Evolutionary conservation across 331 rosid species (phyloP).

Genomic region (Saraca asoca): DNA sequence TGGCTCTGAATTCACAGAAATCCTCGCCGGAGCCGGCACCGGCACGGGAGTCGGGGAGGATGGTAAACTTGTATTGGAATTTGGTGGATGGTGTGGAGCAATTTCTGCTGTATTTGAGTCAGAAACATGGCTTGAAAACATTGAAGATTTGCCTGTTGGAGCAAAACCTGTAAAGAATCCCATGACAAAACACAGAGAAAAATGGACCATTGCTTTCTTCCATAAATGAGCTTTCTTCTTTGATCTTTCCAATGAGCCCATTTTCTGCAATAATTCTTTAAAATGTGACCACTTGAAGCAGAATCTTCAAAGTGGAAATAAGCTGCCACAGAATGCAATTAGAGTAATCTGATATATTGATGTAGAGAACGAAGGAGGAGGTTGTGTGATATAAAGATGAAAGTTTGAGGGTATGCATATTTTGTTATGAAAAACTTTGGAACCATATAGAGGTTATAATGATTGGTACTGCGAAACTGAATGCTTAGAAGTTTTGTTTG

Average conservation of each 20-base stretch:
- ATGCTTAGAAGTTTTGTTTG: too few relatives aligned
- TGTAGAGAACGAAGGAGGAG: slow-evolving; percentile 16
- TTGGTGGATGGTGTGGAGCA: slow-evolving; percentile 33
- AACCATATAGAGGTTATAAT: too few relatives aligned
- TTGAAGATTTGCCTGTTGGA: slow-evolving; percentile 69
- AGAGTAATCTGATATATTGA: neutral
- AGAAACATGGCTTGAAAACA: slow-evolving; percentile 37
- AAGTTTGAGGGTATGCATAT: neutral
- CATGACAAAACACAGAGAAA: slow-evolving; percentile 79
- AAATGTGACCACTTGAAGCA: slow-evolving; percentile 29
- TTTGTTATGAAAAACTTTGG: too few relatives aligned
- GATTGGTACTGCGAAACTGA: too few relatives aligned
- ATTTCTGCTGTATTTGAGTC: slow-evolving; percentile 39
- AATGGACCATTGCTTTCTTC: slow-evolving; percentile 82
- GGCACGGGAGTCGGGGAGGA: slow-evolving; percentile 28
- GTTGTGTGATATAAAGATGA: slow-evolving; percentile 29
- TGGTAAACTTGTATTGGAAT: slow-evolving; percentile 37
- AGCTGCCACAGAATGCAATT: slow-evolving; percentile 15
- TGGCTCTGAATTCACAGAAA: neutral
- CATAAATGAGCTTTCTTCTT: slow-evolving; percentile 74
- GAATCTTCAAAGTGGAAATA: slow-evolving; percentile 31
- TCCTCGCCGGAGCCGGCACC: slow-evolving; percentile 16
- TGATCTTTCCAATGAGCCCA: slow-evolving; percentile 82
- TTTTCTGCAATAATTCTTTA: slow-evolving; percentile 17
- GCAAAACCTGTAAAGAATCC: slow-evolving; percentile 93